Evolutionary conservation across 2,329 filamentous ascomycete species (phyloP).

Genomic region (Curvularia hawaiiensis): DNA sequence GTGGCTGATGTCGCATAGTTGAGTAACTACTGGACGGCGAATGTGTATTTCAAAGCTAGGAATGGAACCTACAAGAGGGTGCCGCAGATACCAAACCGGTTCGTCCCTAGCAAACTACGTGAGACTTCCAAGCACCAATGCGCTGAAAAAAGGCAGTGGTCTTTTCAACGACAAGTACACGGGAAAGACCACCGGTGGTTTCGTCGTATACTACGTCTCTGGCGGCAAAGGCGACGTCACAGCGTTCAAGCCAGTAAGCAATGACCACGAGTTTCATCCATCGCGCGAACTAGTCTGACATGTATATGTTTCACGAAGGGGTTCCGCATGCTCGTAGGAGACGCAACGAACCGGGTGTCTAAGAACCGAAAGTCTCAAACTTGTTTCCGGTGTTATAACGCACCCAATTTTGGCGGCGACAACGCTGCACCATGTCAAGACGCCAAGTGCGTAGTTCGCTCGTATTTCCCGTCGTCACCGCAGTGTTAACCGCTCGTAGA

Average conservation of each 20-base stretch:
- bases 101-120: not conserved
- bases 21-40: conserved; percentile 43
- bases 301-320: conserved; percentile 34
- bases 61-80: conserved; percentile 43
- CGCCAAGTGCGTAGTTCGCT: conserved; percentile 11
- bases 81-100: conserved; percentile 35
- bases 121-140: not conserved
- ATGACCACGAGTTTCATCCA: not conserved
- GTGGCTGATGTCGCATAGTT: conserved; percentile 8
- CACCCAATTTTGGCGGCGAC: conserved; percentile 53
- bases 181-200: conserved; percentile 45
- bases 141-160: conserved; percentile 33
- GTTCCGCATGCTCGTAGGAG: conserved; percentile 55
- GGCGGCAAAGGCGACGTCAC: conserved; percentile 49
- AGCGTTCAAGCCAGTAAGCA: conserved; percentile 46
- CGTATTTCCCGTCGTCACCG: not conserved
- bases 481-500: conserved; percentile 5
- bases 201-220: conserved; percentile 57
- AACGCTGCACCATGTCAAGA: conserved; percentile 43
- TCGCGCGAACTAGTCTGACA: not conserved
- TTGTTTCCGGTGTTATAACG: conserved; percentile 55
- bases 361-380: conserved; percentile 40
- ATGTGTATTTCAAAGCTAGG: conserved; percentile 41
- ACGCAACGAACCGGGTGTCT: conserved; percentile 37
- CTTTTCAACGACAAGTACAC: conserved; percentile 43